phyloP scores from a whole-genome alignment of 23 red algal genomes.

The Pyropia yezoensis region DNA sequence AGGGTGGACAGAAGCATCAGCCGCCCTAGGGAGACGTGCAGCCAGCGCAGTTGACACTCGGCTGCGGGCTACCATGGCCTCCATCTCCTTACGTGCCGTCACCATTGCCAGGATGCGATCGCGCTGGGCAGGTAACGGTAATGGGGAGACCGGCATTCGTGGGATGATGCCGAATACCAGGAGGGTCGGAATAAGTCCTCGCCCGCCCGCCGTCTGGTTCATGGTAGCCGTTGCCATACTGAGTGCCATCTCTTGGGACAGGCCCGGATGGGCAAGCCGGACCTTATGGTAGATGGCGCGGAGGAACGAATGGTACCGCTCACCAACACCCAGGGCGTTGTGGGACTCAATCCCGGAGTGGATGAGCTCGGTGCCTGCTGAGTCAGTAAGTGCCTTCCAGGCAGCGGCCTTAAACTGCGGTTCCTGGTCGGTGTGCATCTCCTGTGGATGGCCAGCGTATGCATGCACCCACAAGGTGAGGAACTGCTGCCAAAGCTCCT shows the following conservation, averaged over 20 bases:
- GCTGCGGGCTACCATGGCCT: background rate
- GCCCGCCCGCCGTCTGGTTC: constrained; percentile 7
- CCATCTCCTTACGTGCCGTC: too few species aligned
- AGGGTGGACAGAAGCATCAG: background rate
- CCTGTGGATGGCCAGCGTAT: too few species aligned
- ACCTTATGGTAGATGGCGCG: background rate
- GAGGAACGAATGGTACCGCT: too few species aligned
- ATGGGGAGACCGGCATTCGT: background rate
- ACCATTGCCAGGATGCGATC: background rate
- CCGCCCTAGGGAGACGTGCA: background rate
- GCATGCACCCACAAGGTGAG: too few species aligned
- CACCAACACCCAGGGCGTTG: too few species aligned
- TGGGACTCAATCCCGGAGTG: too few species aligned
- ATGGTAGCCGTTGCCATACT: background rate
- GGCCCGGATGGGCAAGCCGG: background rate
- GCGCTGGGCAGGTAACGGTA: background rate
- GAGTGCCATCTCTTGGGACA: background rate
- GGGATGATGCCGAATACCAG: constrained; percentile 23
- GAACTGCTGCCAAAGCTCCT: too few species aligned
- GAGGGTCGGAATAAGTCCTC: constrained; percentile 21
- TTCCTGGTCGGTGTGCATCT: too few species aligned
- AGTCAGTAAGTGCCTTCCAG: background rate
- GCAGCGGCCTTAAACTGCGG: background rate
- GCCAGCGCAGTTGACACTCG: background rate
- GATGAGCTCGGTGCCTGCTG: background rate